Conservation (phyloP, 2,329 filamentous ascomycete genomes). For the Paraconiothyrium sp. region DNA sequence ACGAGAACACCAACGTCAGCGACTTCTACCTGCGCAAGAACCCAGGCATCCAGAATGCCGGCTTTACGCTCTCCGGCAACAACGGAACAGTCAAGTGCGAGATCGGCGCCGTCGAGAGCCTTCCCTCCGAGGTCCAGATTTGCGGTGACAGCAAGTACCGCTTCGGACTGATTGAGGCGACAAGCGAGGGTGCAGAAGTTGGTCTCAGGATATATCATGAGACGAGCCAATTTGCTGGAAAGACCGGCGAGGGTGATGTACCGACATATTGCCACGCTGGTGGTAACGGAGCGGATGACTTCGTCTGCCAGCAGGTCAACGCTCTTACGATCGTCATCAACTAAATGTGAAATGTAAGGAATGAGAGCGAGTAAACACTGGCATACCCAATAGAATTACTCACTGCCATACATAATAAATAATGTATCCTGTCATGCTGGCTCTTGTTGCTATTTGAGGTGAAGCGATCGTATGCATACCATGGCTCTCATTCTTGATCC, state of each 20-base stretch:
- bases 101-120: conserved; percentile 19
- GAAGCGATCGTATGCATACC: neutral
- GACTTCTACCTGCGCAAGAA: conserved; percentile 33
- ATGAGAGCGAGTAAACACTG: neutral
- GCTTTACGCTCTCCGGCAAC: conserved; percentile 34
- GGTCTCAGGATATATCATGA: conserved; percentile 30
- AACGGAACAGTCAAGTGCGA: conserved; percentile 26
- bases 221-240: conserved; percentile 22
- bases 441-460: neutral
- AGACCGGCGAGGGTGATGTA: conserved; percentile 21
- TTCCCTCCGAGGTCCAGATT: conserved; percentile 26
- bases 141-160: conserved; percentile 32
- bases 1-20: conserved; percentile 33
- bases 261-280: conserved; percentile 34
- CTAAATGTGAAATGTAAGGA: neutral
- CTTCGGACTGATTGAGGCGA: conserved; percentile 25
- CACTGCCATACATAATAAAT: neutral
- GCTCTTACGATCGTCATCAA: conserved; percentile 25
- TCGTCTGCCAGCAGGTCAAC: conserved; percentile 28
- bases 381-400: neutral
- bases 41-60: conserved; percentile 23
- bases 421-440: neutral
- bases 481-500: too few relatives aligned
- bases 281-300: conserved; percentile 30
- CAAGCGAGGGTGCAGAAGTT: conserved; percentile 13